Evolutionary conservation across 768 basidiomycete species (phyloP).

Genomic region (Crucibulum laeve): DNA sequence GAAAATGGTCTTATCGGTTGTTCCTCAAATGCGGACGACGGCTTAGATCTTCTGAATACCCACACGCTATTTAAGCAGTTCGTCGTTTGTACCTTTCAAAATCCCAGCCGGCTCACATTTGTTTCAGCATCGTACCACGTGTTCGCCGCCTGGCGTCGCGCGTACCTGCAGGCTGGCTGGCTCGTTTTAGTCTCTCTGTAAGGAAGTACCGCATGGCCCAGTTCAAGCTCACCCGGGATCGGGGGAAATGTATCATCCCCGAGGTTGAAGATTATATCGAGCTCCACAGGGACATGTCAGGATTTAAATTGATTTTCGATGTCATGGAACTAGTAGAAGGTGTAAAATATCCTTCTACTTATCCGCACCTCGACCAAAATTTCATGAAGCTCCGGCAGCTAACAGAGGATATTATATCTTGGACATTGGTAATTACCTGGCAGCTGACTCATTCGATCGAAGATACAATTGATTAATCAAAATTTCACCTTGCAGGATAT

Average conservation of each 20-base stretch:
- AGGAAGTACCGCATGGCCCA: slow-evolving; percentile 31
- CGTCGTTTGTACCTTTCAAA: slow-evolving; percentile 17
- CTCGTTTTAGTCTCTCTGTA: slow-evolving; percentile 32
- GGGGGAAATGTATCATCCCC: slow-evolving; percentile 22
- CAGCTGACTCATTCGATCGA: slow-evolving; percentile 49
- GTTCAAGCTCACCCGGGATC: slow-evolving; percentile 18
- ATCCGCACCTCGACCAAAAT: not conserved
- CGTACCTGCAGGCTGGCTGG: slow-evolving; percentile 32
- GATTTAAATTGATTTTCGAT: not conserved
- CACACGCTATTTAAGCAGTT: slow-evolving; percentile 33
- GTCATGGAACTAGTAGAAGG: not conserved
- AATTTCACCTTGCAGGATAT: slow-evolving; percentile 42
- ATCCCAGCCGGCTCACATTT: too few species aligned
- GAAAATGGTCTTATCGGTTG: slow-evolving; percentile 11
- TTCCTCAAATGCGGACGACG: slow-evolving; percentile 5
- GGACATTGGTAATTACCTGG: slow-evolving; percentile 11
- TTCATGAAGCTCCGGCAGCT: not conserved
- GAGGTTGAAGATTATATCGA: slow-evolving; percentile 43
- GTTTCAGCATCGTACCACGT: slow-evolving; percentile 36
- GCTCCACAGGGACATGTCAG: slow-evolving; percentile 36
- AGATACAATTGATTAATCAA: slow-evolving; percentile 31
- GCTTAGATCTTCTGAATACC: slow-evolving; percentile 14
- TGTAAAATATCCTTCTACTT: not conserved
- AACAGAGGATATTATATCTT: not conserved
- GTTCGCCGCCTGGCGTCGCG: slow-evolving; percentile 27